Conservation (phyloP, 1,284 basidiomycete species). For the Testicularia cyperi region DNA sequence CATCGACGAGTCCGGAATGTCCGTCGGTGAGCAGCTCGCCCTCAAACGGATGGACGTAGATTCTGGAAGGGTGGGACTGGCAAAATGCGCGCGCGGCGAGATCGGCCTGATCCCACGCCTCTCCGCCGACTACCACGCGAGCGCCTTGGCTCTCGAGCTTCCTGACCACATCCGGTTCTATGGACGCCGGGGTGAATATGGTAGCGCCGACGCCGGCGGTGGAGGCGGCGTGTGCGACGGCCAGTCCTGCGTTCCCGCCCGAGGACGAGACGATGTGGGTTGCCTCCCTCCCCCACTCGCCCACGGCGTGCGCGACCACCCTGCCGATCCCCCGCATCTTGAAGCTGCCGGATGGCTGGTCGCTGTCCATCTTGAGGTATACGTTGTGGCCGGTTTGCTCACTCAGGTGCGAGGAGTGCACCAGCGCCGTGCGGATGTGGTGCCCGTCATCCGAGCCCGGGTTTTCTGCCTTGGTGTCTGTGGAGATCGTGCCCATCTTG, state of each 20-base stretch:
- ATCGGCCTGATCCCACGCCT: conserved; percentile 33
- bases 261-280: conserved; percentile 49
- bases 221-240: conserved; percentile 45
- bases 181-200: conserved; percentile 47
- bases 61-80: conserved; percentile 4
- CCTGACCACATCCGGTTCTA: conserved; percentile 30
- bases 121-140: conserved; percentile 18
- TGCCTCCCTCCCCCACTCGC: background rate
- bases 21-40: conserved; percentile 48
- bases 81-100: conserved; percentile 19
- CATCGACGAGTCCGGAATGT: conserved; percentile 40
- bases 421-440: too few relatives aligned
- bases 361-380: conserved; percentile 56
- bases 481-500: too few relatives aligned
- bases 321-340: conserved; percentile 54
- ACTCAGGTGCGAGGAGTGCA: too few relatives aligned
- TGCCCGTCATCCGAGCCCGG: too few relatives aligned
- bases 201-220: conserved; percentile 41
- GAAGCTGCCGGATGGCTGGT: conserved; percentile 56
- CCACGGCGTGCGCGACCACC: conserved; percentile 9
- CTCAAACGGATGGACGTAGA: conserved; percentile 56
- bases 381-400: conserved; percentile 43
- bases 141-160: conserved; percentile 38
- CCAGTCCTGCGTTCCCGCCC: conserved; percentile 59
- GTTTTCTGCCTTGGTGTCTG: too few relatives aligned